Percentiles rank a stretch among this genome's conserved stretches.
These are phyloP conservation scores for Davidsoniella eucalypti DNA, from an alignment of 2,329 filamentous ascomycete genomes.

Conservation along the genomic window DNA sequence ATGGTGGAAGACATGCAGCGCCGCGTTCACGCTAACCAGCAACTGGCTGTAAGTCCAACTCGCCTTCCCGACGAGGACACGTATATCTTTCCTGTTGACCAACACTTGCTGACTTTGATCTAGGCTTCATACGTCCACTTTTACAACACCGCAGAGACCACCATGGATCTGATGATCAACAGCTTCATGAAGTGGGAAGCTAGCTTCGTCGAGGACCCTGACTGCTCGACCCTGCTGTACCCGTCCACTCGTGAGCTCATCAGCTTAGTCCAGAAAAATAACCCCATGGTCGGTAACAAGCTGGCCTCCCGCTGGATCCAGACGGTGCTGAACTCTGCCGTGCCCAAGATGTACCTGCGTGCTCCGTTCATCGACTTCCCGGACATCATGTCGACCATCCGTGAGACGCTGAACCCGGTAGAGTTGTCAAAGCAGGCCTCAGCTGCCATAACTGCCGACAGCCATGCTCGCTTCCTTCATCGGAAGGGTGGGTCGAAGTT, in stretches of 20 bases:
- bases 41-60: background rate
- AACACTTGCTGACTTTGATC: background rate
- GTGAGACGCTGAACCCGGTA: no score
- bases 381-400: no score
- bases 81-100: background rate
- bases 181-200: background rate
- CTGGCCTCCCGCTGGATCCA: background rate
- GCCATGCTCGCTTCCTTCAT: no score
- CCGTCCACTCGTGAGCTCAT: background rate
- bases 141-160: background rate
- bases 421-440: no score
- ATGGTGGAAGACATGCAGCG: background rate
- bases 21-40: background rate
- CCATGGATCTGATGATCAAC: background rate
- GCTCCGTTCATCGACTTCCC: no score
- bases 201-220: background rate
- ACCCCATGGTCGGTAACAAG: background rate
- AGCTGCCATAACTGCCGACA: no score
- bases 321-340: background rate
- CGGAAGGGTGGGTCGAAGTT: no score
- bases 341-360: no score
- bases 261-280: background rate
- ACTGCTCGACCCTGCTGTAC: background rate
- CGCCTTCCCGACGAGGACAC: background rate
- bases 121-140: background rate